phyloP scores from a whole-genome alignment of 2,329 filamentous ascomycete genomes.

The Triangularia verruculosa region DNA sequence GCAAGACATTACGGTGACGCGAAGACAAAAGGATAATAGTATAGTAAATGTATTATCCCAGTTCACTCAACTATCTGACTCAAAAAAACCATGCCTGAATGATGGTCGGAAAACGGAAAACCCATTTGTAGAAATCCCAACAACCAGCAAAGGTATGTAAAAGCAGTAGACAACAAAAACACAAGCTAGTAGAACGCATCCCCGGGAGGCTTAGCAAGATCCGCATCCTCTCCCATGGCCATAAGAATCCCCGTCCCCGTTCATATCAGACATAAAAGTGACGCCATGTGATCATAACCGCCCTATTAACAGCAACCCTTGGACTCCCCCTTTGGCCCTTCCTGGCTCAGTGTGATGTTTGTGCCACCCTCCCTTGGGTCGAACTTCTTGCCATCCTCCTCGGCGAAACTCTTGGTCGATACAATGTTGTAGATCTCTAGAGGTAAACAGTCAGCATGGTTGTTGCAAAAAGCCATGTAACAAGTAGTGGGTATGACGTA shows the following conservation, averaged over 20 bases:
- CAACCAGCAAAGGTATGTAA: constrained; percentile 20
- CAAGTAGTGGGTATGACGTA: constrained; percentile 42
- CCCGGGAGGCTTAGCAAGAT: constrained; percentile 24
- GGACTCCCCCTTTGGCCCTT: constrained; percentile 35
- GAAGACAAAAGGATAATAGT: too few species aligned
- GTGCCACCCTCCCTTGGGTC: constrained; percentile 59
- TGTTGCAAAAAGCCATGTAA: background rate
- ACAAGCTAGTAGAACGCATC: constrained; percentile 24
- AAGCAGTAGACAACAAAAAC: constrained; percentile 23
- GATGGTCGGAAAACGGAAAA: constrained; percentile 15
- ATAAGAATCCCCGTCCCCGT: constrained; percentile 23
- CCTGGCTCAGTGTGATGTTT: constrained; percentile 84
- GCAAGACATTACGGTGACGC: background rate
- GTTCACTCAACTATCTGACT: constrained; percentile 28
- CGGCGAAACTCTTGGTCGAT: constrained; percentile 93
- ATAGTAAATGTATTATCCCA: constrained; percentile 20
- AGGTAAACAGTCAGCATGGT: constrained; percentile 3
- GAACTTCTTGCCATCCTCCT: constrained; percentile 76
- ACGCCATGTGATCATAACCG: constrained; percentile 32
- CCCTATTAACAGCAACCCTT: constrained; percentile 29
- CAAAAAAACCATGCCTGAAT: constrained; percentile 25
- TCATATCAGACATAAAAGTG: constrained; percentile 33
- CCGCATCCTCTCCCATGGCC: constrained; percentile 28
- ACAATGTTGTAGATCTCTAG: constrained; percentile 99
- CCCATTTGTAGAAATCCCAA: constrained; percentile 19